Percentiles rank a stretch among this genome's conserved stretches.
Evolutionary conservation across 192 early-diverging fungal species (phyloP).

Genomic region (Coemansia sp.): DNA sequence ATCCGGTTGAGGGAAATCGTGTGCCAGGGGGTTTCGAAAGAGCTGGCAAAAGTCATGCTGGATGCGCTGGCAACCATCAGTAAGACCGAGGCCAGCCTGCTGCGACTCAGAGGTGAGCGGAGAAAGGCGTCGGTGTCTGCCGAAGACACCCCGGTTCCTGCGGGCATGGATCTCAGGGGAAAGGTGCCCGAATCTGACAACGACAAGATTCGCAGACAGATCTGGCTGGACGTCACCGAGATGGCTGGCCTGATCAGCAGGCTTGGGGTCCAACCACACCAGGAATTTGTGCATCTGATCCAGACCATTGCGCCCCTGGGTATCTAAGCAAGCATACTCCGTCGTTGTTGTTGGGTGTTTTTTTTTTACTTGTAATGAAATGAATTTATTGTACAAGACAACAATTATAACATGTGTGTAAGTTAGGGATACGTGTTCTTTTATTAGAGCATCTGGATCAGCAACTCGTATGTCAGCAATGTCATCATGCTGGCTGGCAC

Average conservation of each 20-base stretch:
- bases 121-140: conserved; percentile 1
- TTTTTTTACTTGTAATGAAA: too few species aligned
- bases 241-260: conserved; percentile 14
- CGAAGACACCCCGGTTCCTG: conserved; percentile 25
- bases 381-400: too few species aligned
- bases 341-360: too few species aligned
- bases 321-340: background rate
- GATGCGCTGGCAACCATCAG: conserved; percentile 47
- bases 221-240: conserved; percentile 40
- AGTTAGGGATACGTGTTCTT: background rate
- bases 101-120: conserved; percentile 19
- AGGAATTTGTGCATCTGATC: conserved; percentile 18
- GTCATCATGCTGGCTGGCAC: conserved; percentile 86
- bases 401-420: background rate
- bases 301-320: conserved; percentile 32
- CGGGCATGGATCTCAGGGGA: conserved; percentile 34
- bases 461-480: conserved; percentile 84
- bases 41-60: conserved; percentile 17
- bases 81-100: conserved; percentile 49
- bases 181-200: conserved; percentile 27
- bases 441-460: conserved; percentile 62
- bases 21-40: conserved; percentile 24
- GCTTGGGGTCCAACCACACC: conserved; percentile 17
- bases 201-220: conserved; percentile 51
- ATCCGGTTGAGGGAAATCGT: conserved; percentile 13